Evolutionary conservation across 345 rosid genomes (phyloP).

Genomic region (Nasturtium officinale): DNA sequence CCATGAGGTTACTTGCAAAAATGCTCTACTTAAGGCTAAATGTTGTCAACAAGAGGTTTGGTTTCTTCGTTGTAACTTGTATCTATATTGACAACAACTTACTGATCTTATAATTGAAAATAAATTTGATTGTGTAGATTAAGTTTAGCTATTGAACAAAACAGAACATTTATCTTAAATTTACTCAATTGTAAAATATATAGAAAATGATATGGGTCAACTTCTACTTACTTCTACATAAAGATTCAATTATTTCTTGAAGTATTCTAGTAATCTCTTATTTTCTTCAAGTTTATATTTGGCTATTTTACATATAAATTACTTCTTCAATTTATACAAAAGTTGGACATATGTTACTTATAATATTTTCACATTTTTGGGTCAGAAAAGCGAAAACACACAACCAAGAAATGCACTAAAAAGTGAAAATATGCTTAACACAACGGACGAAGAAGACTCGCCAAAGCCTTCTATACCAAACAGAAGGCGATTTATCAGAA

Average conservation of each 20-base stretch:
- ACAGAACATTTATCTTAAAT: background rate
- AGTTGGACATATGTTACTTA: conserved; percentile 11
- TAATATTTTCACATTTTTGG: background rate
- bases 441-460: background rate
- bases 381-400: conserved; percentile 17
- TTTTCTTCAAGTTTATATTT: background rate
- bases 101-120: background rate
- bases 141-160: background rate
- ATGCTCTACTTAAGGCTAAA: conserved; percentile 34
- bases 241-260: background rate
- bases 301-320: background rate
- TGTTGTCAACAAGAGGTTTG: conserved; percentile 29
- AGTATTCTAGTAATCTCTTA: background rate
- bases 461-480: conserved; percentile 13
- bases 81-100: background rate
- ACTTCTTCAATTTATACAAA: background rate
- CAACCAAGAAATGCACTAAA: conserved; percentile 18
- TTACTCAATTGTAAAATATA: background rate
- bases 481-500: conserved; percentile 30
- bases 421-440: background rate
- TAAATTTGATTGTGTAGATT: background rate
- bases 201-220: background rate
- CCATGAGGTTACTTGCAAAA: conserved; percentile 33
- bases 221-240: background rate
- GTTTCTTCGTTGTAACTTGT: background rate